Conservation (phyloP, 1,139 yeast species). For the Taphrina sp. region DNA sequence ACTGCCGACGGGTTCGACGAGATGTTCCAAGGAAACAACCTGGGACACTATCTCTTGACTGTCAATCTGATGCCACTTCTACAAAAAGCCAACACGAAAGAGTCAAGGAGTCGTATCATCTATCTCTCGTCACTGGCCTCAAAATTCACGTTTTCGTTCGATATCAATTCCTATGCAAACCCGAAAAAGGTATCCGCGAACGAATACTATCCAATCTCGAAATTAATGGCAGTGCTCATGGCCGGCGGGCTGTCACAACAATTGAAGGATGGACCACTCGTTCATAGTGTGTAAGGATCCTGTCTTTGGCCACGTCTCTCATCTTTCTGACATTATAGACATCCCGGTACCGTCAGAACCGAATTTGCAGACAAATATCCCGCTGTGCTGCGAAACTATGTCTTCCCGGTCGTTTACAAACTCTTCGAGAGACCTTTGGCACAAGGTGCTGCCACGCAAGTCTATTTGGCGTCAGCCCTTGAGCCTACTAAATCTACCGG, state of each 20-base stretch:
- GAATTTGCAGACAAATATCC: constrained; percentile 9
- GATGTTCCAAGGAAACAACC: constrained; percentile 75
- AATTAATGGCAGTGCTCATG: constrained; percentile 19
- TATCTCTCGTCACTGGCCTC: constrained; percentile 19
- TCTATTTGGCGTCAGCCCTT: constrained; percentile 24
- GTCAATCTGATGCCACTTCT: constrained; percentile 60
- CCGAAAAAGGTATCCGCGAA: constrained; percentile 2
- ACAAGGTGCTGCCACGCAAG: constrained; percentile 41
- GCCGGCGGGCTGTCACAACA: constrained; percentile 7
- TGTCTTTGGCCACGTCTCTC: no score
- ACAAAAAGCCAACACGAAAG: constrained; percentile 38
- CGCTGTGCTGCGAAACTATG: constrained; percentile 41
- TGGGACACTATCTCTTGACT: constrained; percentile 71
- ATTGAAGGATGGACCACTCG: neutral
- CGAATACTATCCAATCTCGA: constrained; percentile 15
- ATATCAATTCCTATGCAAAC: constrained; percentile 9
- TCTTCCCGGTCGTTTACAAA: constrained; percentile 67
- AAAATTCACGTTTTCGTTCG: constrained; percentile 21
- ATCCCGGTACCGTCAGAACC: constrained; percentile 27
- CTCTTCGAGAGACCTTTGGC: constrained; percentile 59
- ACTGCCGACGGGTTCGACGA: constrained; percentile 42
- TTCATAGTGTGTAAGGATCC: no score
- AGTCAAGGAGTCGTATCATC: constrained; percentile 39
- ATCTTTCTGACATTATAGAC: no score
- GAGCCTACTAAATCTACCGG: constrained; percentile 4